Conservation (phyloP, 345 rosid genomes). For the Erysimum cheiranthoides region DNA sequence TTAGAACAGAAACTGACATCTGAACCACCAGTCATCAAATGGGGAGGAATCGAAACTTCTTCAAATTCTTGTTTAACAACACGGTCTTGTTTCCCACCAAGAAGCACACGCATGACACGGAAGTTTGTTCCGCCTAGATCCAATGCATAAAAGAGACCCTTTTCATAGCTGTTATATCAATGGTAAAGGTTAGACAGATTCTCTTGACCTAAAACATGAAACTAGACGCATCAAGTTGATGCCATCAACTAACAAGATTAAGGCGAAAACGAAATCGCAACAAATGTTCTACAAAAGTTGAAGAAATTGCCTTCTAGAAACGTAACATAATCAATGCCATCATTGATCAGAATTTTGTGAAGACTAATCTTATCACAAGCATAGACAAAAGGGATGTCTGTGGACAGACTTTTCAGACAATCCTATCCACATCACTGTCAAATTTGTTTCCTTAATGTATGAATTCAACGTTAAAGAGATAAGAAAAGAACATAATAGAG, state of each 20-base stretch:
- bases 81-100: conserved; percentile 70
- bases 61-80: conserved; percentile 73
- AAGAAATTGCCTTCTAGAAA: not conserved
- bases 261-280: not conserved
- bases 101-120: conserved; percentile 82
- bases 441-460: not conserved
- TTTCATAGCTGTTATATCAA: conserved; percentile 61
- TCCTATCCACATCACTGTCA: not conserved
- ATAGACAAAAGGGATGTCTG: not conserved
- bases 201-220: conserved; percentile 6
- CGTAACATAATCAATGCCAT: not conserved
- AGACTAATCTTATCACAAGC: not conserved
- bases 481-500: too few species aligned
- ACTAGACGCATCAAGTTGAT: not conserved
- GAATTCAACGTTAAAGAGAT: not conserved
- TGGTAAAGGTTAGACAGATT: not conserved
- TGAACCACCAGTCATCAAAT: conserved; percentile 82
- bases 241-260: not conserved
- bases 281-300: not conserved
- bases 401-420: conserved; percentile 5
- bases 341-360: not conserved
- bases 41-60: conserved; percentile 90
- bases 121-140: conserved; percentile 99
- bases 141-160: conserved; percentile 87
- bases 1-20: conserved; percentile 53